Evolutionary conservation across 768 basidiomycete genomes (phyloP).

Genomic region (Macrolepiota dolichaula): DNA sequence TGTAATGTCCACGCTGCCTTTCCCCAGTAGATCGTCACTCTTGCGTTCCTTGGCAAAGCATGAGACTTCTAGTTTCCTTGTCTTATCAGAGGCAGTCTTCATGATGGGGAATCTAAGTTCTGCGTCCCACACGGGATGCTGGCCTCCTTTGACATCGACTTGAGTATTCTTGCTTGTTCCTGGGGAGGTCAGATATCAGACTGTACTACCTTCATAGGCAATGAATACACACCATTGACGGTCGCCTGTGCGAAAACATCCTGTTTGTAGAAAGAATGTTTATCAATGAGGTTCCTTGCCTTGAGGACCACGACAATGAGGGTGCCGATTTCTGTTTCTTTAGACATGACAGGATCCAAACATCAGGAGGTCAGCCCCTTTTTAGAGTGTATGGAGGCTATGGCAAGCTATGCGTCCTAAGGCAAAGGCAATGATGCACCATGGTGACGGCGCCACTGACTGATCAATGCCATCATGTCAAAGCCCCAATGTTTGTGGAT

Average conservation of each 20-base stretch:
- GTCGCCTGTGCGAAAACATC: constrained; percentile 76
- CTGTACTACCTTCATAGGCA: not conserved
- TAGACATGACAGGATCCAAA: constrained; percentile 23
- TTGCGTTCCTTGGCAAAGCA: constrained; percentile 79
- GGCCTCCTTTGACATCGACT: constrained; percentile 82
- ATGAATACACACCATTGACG: constrained; percentile 40
- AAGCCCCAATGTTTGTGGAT: too few relatives aligned
- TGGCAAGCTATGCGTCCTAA: not conserved
- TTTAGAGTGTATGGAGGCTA: constrained; percentile 5
- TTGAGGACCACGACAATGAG: constrained; percentile 84
- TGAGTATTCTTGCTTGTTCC: constrained; percentile 66
- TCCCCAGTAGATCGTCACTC: constrained; percentile 75
- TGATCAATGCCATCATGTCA: not conserved
- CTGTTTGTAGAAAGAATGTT: constrained; percentile 86
- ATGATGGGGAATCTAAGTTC: constrained; percentile 78
- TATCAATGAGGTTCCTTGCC: constrained; percentile 78
- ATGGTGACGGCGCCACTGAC: not conserved
- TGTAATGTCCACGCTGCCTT: constrained; percentile 69
- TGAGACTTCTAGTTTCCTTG: constrained; percentile 64
- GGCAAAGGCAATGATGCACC: not conserved
- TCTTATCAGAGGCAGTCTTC: constrained; percentile 50
- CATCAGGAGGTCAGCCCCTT: constrained; percentile 11
- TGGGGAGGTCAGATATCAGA: constrained; percentile 18
- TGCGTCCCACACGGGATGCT: constrained; percentile 91
- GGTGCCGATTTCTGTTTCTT: constrained; percentile 65